phyloP scores from a whole-genome alignment of 2,329 filamentous ascomycete genomes.

The Talaromyces sp. region DNA sequence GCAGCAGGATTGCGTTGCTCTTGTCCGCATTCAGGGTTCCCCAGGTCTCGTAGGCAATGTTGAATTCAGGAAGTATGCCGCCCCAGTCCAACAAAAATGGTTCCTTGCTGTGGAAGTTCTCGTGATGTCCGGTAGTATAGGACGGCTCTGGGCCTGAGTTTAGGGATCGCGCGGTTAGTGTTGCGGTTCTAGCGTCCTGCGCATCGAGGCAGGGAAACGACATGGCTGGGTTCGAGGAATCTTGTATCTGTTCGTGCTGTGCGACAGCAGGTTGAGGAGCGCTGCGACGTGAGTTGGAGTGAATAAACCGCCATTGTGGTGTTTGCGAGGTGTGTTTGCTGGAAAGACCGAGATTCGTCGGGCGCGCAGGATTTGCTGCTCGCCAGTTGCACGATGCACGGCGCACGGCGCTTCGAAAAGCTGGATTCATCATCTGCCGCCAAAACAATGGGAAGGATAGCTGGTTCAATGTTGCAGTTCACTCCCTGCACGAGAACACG shows the following conservation, averaged over 20 bases:
- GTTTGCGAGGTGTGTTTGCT: neutral
- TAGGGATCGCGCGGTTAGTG: conserved; percentile 61
- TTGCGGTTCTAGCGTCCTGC: conserved; percentile 70
- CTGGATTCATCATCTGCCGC: conserved; percentile 12
- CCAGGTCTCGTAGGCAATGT: conserved; percentile 92
- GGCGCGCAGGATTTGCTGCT: conserved; percentile 10
- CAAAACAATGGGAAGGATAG: neutral
- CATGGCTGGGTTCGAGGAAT: conserved; percentile 67
- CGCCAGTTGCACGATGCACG: conserved; percentile 11
- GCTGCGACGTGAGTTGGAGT: conserved; percentile 12
- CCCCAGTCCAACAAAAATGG: conserved; percentile 90
- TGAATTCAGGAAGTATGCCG: conserved; percentile 80
- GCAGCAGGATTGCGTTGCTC: conserved; percentile 84
- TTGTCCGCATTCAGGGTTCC: conserved; percentile 71
- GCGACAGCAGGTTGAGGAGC: conserved; percentile 14
- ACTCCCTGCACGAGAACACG: neutral
- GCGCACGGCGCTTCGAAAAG: conserved; percentile 13
- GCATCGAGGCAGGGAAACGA: conserved; percentile 87
- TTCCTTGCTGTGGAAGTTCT: conserved; percentile 66
- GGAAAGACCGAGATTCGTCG: conserved; percentile 3
- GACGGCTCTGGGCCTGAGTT: conserved; percentile 83
- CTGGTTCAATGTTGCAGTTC: neutral
- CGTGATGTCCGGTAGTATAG: conserved; percentile 84
- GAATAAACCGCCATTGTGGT: conserved; percentile 10
- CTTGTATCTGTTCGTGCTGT: conserved; percentile 14